A percentile compares a stretch with the other conserved stretches of the same genome.
phyloP scores from a whole-genome alignment of 1,284 basidiomycete genomes.

The Sporisorium graminicola region DNA sequence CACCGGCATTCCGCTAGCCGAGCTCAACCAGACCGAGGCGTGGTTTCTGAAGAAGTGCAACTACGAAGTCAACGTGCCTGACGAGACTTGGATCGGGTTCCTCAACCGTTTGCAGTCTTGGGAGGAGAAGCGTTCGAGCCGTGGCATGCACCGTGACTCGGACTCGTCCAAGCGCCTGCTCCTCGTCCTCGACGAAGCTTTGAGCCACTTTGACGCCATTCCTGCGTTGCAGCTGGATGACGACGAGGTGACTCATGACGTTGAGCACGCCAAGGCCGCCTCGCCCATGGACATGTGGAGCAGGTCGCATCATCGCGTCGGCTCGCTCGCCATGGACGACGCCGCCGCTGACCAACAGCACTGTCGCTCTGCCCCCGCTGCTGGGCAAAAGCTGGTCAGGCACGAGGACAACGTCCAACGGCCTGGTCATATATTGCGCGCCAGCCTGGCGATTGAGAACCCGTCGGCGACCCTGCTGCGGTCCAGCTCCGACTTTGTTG shows the following conservation, averaged over 20 bases:
- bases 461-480: constrained; percentile 31
- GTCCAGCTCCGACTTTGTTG: constrained; percentile 28
- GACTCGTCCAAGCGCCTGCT: constrained; percentile 52
- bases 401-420: constrained; percentile 8
- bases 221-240: constrained; percentile 40
- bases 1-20: constrained; percentile 66
- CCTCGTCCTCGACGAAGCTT: constrained; percentile 55
- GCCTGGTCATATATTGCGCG: constrained; percentile 26
- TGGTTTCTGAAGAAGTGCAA: constrained; percentile 64
- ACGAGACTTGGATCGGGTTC: constrained; percentile 63
- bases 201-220: constrained; percentile 48
- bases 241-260: constrained; percentile 3
- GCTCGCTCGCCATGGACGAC: constrained; percentile 23
- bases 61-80: constrained; percentile 63
- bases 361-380: constrained; percentile 56
- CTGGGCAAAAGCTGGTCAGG: constrained; percentile 12
- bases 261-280: constrained; percentile 13
- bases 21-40: constrained; percentile 67
- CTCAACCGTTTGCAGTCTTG: constrained; percentile 51
- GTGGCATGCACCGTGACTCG: constrained; percentile 41
- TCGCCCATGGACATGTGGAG: constrained; percentile 38
- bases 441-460: constrained; percentile 34
- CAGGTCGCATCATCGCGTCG: constrained; percentile 31
- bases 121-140: constrained; percentile 49
- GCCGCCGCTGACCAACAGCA: constrained; percentile 34